Base-by-base conservation (phyloP, 495 filamentous ascomycete species). In the Polyplosphaeria fusca region DNA sequence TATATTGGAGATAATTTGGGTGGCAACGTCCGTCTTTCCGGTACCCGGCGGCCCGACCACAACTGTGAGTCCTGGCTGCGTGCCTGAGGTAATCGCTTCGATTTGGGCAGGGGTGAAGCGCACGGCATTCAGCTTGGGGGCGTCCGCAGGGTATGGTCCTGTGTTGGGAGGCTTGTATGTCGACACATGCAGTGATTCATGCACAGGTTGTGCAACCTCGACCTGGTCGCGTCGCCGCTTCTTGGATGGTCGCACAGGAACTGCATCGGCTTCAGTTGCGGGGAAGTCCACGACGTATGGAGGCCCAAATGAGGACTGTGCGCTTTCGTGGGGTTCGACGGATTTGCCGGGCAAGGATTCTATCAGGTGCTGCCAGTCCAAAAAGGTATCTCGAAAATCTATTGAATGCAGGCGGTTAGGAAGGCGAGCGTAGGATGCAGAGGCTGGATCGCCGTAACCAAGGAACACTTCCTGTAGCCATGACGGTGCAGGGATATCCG, bases 391-490 rank as follows among this genome's bases (percentile, higher is more conserved):
- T 39, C 88, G 83, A 68, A 87, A 97, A 67, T 99, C 91, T 52
- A 97, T 72, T 37, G 80, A 84, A 57, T 79, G 78, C 37, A 95
- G 77, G 40, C 82, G 79, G 69, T 91, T 95, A 1, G 89, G 71
- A 11, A 98, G 77, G 43, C 89, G 83, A 22, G 86, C 87, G 68
- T 95, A 96, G 19, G 86, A 86, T 16, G 93, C 93, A 43, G 86
- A 82, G 20, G 88, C 80, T 30, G 93, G 92, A 70, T 97, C 90
- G 22, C 94, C 93, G 73, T 92, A 96, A 5, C 93, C 93, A 14
- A 99, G 79, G 73, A 99, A 97, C 5, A 96, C 91, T 50, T 97
- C 93, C 64, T 95, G 89, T 26, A 99, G 75, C 93, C 93, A 99
- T 12, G 86, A 79, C 2, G 94, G 90, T 37, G 96, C 80, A 5